phyloP scores from a whole-genome alignment of 2,329 filamentous ascomycete genomes.

The Orbilia blumenaviensis region DNA sequence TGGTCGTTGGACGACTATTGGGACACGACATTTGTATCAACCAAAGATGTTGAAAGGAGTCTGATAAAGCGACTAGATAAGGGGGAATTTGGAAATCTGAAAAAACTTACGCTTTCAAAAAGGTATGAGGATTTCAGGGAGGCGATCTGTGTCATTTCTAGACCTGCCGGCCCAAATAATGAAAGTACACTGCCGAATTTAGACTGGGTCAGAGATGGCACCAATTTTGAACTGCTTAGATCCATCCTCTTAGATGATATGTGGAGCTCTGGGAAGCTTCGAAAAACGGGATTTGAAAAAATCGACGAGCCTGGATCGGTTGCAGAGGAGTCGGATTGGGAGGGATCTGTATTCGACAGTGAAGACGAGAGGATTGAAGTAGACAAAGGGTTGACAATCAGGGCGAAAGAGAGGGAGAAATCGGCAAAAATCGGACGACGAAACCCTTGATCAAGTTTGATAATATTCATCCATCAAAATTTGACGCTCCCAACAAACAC shows the following conservation, averaged over 20 bases:
- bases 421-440: not conserved
- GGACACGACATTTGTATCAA: too few relatives aligned
- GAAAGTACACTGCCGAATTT: not conserved
- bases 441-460: conserved; percentile 1
- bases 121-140: not conserved
- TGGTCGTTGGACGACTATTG: too few relatives aligned
- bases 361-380: not conserved
- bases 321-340: not conserved
- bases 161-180: not conserved
- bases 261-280: not conserved
- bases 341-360: not conserved
- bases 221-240: not conserved
- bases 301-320: not conserved
- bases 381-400: too few relatives aligned
- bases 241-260: not conserved
- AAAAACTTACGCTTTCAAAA: too few relatives aligned
- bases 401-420: not conserved
- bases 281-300: not conserved
- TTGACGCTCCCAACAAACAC: not conserved
- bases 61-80: not conserved
- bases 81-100: not conserved
- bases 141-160: not conserved
- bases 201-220: not conserved
- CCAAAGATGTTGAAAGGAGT: too few relatives aligned
- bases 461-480: not conserved